Evolutionary conservation across 768 basidiomycete genomes (phyloP), one percentile per base, ranked within the genome.

Genomic region (Kwoniella sp.): DNA sequence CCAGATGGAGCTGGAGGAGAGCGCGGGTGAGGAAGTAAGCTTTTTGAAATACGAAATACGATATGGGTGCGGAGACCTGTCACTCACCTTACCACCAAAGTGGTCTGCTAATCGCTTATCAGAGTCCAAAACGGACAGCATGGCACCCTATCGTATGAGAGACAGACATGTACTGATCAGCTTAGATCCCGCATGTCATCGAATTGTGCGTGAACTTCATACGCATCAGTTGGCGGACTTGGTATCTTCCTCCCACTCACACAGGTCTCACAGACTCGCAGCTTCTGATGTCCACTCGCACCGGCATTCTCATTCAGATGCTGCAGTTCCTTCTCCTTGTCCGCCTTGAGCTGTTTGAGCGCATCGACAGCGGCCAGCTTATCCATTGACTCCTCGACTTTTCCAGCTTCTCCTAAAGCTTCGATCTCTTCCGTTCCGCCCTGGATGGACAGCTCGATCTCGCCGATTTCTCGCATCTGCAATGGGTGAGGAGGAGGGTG

Each of bases 201-300:
- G 38, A n/a, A 45, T n/a, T n/a, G n/a, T 51, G 11, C 11, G 25
- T 25, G 54, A 55, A 12, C 28, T 13, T 13, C 54, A 30, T 22
- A 28, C 15, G 54, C 11, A n/a, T n/a, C n/a, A n/a, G n/a, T n/a
- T n/a, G n/a, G 23, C 34, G 25, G 55, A 55, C 7, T 20, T 23
- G n/a, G 23, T 15, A 34, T 7, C 50, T 2, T 28, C 5, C 4
- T 55, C 38, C 9, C 47, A 71, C 74, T 65, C 55, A 75, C 96
- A 80, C 96, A 99, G 29, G 97, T 94, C 84, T 99, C 96, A 84
- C 96, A 98, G n/a, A 99, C 96, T 68, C 96, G 89, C 73, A 99
- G 84, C 82, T 98, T 98, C 83, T 99, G 96, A 84, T 99, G 96
- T n/a, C 96, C 96, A 62, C 93, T 96, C 4, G 96, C 96, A 61